Base-by-base conservation (phyloP, 768 basidiomycete genomes). In the Leccinum imitatum region DNA sequence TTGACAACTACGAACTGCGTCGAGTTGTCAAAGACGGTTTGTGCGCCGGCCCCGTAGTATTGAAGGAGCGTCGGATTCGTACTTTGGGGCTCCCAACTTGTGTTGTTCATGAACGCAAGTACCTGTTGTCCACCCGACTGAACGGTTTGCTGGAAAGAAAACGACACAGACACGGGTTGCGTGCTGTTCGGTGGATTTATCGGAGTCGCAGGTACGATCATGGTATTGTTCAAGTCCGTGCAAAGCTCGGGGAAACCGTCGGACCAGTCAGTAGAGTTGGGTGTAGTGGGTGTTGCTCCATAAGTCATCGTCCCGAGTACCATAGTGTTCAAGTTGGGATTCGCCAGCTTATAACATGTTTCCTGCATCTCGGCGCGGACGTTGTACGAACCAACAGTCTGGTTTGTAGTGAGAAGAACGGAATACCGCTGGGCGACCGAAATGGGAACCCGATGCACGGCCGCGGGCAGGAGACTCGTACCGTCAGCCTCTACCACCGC, bases 401-500 rank as follows among this genome's bases (percentile, higher is more conserved):
- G 73, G 59, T 80, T 77, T 37, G 81, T 77, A 23, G 61, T 62
- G 15, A 83, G 65, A 41, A 84, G 71, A 35, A 79, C 82, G n/a
- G 77, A 78, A 65, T 82, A 82, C 47, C 82, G 76, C 70, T 83
- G 82, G 2, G 81, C 82, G 47, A 82, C 73, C 25, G 75, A 75
- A 57, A 83, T 54, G 3, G 71, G 70, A 57, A 84, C 65, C 13
- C 76, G 73, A 17, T 77, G 64, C 10, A 81, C 80, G 14, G 59
- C 46, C 47, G 71, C 73, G 1, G 81, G 79, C 21, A 67, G 59
- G 48, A 84, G 70, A 27, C 72, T 69, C 4, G 74, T 80, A 27
- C 82, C 82, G 51, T 84, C 83, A 3, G 77, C 80, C 57, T 82
- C 82, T 56, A 83, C 70, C 52, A 84, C 74, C 6, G 76, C 75